Conservation (phyloP, 176 grass and related monocot species). For the Secale cereale region DNA sequence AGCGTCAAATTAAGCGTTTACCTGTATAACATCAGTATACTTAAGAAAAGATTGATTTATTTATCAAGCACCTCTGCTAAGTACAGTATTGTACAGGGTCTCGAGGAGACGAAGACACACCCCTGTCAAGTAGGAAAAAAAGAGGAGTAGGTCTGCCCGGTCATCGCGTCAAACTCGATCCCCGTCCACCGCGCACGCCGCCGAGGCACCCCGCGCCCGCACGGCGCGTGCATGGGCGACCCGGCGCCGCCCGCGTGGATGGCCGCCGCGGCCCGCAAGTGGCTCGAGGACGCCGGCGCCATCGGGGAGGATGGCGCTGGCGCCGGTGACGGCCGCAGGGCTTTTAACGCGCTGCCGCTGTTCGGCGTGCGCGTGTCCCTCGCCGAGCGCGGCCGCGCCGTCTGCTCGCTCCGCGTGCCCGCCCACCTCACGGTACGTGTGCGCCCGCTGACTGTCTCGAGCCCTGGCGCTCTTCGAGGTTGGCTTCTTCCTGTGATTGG, state of each 20-base stretch:
- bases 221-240: slow-evolving; percentile 5
- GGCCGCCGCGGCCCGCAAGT: slow-evolving; percentile 34
- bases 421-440: slow-evolving; percentile 53
- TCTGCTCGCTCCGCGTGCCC: slow-evolving; percentile 65
- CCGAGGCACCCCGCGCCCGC: background rate
- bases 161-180: background rate
- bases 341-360: slow-evolving; percentile 63
- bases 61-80: no score
- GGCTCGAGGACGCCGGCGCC: slow-evolving; percentile 60
- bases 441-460: background rate
- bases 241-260: slow-evolving; percentile 30
- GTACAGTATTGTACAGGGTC: no score
- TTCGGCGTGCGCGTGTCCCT: slow-evolving; percentile 47
- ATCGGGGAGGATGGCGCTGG: background rate
- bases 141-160: background rate
- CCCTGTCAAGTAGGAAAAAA: background rate
- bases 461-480: background rate
- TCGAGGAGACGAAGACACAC: background rate
- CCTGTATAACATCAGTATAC: no score
- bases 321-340: slow-evolving; percentile 7
- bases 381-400: slow-evolving; percentile 29
- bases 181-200: background rate
- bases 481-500: background rate
- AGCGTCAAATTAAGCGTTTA: no score
- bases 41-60: no score